Conservation (phyloP, 1,284 basidiomycete species). For the Schizophyllum amplum region DNA sequence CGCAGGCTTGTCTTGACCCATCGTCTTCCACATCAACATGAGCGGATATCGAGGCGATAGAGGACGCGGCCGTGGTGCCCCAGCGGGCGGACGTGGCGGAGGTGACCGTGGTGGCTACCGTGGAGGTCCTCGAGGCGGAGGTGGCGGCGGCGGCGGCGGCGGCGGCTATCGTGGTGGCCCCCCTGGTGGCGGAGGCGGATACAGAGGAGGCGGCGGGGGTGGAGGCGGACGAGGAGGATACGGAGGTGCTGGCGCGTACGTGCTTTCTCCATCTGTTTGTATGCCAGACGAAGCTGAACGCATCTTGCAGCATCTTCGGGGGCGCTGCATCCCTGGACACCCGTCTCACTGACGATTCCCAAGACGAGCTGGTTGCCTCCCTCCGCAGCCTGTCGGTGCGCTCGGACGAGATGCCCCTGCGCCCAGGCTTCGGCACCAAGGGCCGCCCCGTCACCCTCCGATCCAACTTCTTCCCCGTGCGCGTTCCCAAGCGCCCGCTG, state of each 20-base stretch:
- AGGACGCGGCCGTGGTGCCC: conserved; percentile 42
- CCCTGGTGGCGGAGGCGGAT: no score
- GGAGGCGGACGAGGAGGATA: no score
- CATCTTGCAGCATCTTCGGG: no score
- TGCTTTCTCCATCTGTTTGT: no score
- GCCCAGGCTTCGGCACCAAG: conserved; percentile 57
- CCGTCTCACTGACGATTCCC: conserved; percentile 49
- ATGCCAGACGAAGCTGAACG: no score
- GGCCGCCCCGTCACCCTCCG: conserved; percentile 58
- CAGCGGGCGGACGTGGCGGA: conserved; percentile 22
- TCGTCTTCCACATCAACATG: background rate
- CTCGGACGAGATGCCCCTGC: conserved; percentile 49
- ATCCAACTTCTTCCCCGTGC: conserved; percentile 69
- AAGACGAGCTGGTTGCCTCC: conserved; percentile 46
- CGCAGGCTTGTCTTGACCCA: no score
- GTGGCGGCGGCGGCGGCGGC: conserved; percentile 38
- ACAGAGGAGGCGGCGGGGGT: conserved; percentile 20
- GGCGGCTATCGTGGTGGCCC: conserved; percentile 41
- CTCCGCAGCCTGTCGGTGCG: conserved; percentile 37
- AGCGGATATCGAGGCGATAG: conserved; percentile 1
- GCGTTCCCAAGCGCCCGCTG: conserved; percentile 49
- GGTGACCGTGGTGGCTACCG: conserved; percentile 20
- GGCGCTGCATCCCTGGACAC: conserved; percentile 32
- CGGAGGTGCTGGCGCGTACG: no score
- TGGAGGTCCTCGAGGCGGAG: conserved; percentile 30